A percentile compares a stretch with the other conserved stretches of the same genome.
These are phyloP conservation scores for Protomyces inundatus DNA, from an alignment of 1,139 yeast species.

Conservation along the genomic window DNA sequence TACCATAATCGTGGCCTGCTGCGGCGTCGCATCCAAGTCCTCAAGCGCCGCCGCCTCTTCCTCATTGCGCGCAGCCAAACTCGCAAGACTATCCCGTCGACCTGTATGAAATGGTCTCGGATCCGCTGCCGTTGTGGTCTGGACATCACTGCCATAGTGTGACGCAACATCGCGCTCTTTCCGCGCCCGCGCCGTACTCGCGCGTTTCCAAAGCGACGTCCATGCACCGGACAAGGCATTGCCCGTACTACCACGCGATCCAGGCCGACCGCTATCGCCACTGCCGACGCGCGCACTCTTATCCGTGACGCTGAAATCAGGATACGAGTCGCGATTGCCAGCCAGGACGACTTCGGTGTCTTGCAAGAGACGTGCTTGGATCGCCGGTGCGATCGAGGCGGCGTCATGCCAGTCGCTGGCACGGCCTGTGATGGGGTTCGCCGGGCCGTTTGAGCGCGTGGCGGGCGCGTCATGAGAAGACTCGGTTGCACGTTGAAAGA, in stretches of 20 bases:
- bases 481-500: not conserved
- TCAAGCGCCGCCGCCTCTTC: not conserved
- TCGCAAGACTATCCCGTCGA: not conserved
- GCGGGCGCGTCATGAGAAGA: not conserved
- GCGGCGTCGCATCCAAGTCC: not conserved
- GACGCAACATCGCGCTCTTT: constrained; percentile 22
- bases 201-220: constrained; percentile 20
- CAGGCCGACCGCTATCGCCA: not conserved
- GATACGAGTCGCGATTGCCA: constrained; percentile 20
- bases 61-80: not conserved
- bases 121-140: not conserved
- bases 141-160: not conserved
- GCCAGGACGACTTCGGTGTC: constrained; percentile 2
- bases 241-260: not conserved
- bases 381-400: not conserved
- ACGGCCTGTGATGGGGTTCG: not conserved
- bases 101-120: not conserved
- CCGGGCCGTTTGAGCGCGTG: not conserved
- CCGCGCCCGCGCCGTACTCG: constrained; percentile 13
- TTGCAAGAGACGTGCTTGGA: not conserved
- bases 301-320: constrained; percentile 16
- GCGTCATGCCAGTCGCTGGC: constrained; percentile 14
- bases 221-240: constrained; percentile 1
- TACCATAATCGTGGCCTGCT: not conserved
- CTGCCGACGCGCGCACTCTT: not conserved